Base-by-base conservation (phyloP, 371 early-diverging fungal species). In the Lichtheimia hyalospora region DNA sequence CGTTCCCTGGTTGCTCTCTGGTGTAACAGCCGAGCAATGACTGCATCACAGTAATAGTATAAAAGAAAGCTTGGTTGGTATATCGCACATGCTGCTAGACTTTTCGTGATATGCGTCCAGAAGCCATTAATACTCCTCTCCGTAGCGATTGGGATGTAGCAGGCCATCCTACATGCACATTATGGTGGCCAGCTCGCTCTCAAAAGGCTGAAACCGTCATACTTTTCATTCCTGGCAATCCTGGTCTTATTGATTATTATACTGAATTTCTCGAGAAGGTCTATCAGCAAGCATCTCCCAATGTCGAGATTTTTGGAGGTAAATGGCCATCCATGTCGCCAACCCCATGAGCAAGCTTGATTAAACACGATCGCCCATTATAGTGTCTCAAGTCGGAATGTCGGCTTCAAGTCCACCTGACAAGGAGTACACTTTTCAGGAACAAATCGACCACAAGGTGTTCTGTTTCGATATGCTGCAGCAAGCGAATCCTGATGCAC, bases 181-280 rank as follows among this genome's bases (percentile, higher is more conserved):
- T 81, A 20, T 75, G 81, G 70, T 84, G 85, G 85, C 83, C 85
- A 10, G 73, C 76, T 21, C 58, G 62, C 53, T 7, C 34, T 13
- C 25, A 68, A 51, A 23, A 68, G 52, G 52, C 57, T 1, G 74
- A 77, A 53, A 84, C 77, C 2, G 70, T 85, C 15, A 61, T 85
- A 2, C 67, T 85, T 49, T 81, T 85, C 63, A 71, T 85, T 55
- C 83, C 83, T 27, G 91, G 90, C 5, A 90, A 90, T 72, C 90
- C 90, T 5, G 92, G 92, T 12, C 54, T 90, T 43, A 79, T 87
- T 41, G 84, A 88, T 39, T 92, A 88, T 68, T 92, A 92, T 55
- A 81, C 70, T 5, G 69, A 71, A 2, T 92, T 89, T 59, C 77
- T 86, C 50, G 70, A 81, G 49, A 70, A 66, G 5, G 71, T 87